Conservation (phyloP, 192 early-diverging fungal species). For the Gryganskiella cystojenkinii region DNA sequence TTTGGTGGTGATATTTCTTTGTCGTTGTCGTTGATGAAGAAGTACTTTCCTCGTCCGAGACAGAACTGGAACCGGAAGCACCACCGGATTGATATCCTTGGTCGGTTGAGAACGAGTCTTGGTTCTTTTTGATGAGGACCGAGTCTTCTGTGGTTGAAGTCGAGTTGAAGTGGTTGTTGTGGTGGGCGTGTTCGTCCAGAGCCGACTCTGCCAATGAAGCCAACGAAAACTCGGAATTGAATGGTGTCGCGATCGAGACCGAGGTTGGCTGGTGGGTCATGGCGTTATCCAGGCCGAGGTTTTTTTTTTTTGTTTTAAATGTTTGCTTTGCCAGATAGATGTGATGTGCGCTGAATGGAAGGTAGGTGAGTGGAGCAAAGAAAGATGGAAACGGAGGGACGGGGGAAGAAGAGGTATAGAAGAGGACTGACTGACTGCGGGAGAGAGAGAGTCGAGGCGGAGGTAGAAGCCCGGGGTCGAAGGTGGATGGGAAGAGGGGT, state of each 20-base stretch:
- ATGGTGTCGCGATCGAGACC: conserved; percentile 12
- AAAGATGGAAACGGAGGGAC: not conserved
- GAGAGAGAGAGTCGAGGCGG: too few relatives aligned
- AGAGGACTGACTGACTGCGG: too few relatives aligned
- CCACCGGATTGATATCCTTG: conserved; percentile 12
- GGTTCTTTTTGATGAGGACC: not conserved
- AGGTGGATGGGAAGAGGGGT: not conserved
- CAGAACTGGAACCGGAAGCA: not conserved
- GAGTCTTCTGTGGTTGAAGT: conserved; percentile 9
- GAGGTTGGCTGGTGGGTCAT: conserved; percentile 17
- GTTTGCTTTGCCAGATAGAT: not conserved
- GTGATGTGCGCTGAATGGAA: not conserved
- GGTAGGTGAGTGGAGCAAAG: not conserved
- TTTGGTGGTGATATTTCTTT: not conserved
- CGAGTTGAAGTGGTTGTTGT: not conserved
- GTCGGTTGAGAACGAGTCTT: conserved; percentile 1
- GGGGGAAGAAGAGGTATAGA: too few relatives aligned
- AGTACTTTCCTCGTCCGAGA: not conserved
- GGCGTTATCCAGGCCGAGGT: not conserved
- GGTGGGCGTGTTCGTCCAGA: too few relatives aligned
- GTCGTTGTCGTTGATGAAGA: not conserved
- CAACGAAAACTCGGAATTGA: too few relatives aligned
- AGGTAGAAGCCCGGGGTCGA: too few relatives aligned
- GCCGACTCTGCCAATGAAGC: too few relatives aligned
- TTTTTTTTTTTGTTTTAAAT: not conserved